These are phyloP conservation scores for Spathaspora boniae DNA, from an alignment of 805 yeast genomes.

Conservation along the genomic window DNA sequence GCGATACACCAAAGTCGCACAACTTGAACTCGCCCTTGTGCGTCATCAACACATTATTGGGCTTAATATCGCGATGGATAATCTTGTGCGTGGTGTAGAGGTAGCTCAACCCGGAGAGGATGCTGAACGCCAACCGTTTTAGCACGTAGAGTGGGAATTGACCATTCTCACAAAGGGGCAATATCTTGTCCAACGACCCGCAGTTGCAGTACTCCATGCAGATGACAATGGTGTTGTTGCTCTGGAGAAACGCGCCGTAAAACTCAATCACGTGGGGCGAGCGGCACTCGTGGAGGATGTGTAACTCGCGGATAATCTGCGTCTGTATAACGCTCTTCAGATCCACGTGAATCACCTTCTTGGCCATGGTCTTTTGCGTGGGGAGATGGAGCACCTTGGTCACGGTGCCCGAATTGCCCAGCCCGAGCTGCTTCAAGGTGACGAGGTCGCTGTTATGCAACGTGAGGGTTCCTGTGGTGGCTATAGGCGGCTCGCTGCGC, in stretches of 20 bases:
- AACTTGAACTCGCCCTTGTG: conserved; percentile 84
- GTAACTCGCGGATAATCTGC: conserved; percentile 83
- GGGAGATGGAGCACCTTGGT: conserved; percentile 86
- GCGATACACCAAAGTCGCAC: conserved; percentile 95
- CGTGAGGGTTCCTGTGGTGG: conserved; percentile 30
- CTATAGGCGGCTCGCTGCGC: conserved; percentile 24
- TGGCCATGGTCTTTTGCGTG: conserved; percentile 84
- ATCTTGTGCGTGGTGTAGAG: conserved; percentile 81
- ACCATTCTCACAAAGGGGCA: conserved; percentile 42
- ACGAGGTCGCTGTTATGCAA: conserved; percentile 60
- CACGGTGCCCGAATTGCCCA: conserved; percentile 94
- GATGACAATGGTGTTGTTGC: conserved; percentile 68
- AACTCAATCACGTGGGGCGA: conserved; percentile 82
- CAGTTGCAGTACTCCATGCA: conserved; percentile 97
- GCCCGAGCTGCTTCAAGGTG: conserved; percentile 73
- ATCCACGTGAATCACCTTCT: conserved; percentile 83
- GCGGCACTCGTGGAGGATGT: conserved; percentile 87
- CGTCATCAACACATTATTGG: conserved; percentile 86
- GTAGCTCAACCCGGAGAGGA: conserved; percentile 77
- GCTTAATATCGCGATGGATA: conserved; percentile 94
- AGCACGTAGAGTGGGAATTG: conserved; percentile 60
- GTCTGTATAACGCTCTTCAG: conserved; percentile 72
- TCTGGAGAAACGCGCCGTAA: conserved; percentile 80
- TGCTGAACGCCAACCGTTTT: conserved; percentile 70
- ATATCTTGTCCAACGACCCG: conserved; percentile 82